phyloP scores from a whole-genome alignment of 306 rosid genomes.

The Cicer bijugum region DNA sequence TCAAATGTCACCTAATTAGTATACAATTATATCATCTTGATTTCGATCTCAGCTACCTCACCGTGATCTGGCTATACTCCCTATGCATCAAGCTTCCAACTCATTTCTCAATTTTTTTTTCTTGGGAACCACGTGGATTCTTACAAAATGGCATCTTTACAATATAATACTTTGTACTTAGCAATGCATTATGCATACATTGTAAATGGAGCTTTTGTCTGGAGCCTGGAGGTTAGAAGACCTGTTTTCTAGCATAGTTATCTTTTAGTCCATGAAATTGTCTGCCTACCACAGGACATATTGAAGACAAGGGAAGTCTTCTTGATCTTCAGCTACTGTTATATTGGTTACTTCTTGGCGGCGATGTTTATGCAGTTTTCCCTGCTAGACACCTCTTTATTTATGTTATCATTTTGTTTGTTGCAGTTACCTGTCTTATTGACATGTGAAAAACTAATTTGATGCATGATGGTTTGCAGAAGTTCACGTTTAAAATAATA shows the following conservation, averaged over 20 bases:
- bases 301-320: conserved; percentile 30
- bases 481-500: conserved; percentile 27
- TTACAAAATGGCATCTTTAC: conserved; percentile 33
- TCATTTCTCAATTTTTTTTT: conserved; percentile 30
- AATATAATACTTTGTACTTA: conserved; percentile 29
- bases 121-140: conserved; percentile 30
- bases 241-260: conserved; percentile 5
- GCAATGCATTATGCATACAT: conserved; percentile 15
- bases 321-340: conserved; percentile 24
- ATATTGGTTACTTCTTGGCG: conserved; percentile 26
- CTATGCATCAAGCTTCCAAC: conserved; percentile 27
- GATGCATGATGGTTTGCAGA: conserved; percentile 19
- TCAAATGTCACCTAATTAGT: conserved; percentile 35
- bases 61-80: conserved; percentile 31
- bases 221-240: conserved; percentile 4
- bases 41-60: conserved; percentile 25
- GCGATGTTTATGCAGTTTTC: conserved; percentile 46
- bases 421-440: conserved; percentile 40
- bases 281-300: conserved; percentile 37
- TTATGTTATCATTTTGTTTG: conserved; percentile 32
- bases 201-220: conserved; percentile 8
- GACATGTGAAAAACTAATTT: conserved; percentile 43
- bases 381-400: conserved; percentile 36
- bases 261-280: conserved; percentile 37
- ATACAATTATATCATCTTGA: conserved; percentile 31